Base-by-base conservation (phyloP, 345 rosid species). In the Camelina hispida region DNA sequence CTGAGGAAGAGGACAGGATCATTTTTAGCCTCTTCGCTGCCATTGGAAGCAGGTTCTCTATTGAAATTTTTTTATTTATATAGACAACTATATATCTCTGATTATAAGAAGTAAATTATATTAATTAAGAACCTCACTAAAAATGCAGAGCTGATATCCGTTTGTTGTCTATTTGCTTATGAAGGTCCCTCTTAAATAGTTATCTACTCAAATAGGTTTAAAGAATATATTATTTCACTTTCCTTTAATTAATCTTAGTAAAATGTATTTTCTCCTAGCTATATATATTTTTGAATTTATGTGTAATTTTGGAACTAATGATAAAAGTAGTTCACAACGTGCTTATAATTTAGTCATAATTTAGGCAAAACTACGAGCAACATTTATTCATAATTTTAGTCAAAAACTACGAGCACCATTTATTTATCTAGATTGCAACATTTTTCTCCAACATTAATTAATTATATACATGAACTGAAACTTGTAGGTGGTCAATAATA, bases 401-500 rank as follows among this genome's bases (percentile, higher is more conserved):
- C 75, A 28, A 80, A 69, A 74, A 15, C 44, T 4, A 72, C 9
- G 58, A 57, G 59, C 68, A 72, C 65, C 57, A 34, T 25, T 43
- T 53, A 57, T 67, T 72, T 70, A 23, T 43, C 47, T 43, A 52
- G 68, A 14, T 73, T 67, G 54, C 57, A 44, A 61, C 22, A 52
- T 22, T 37, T 72, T 59, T 44, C 52, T 65, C 75, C 56, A 22
- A 37, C 70, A 60, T n/a, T 67, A 78, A 44, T 34, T 61, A 25
- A 38, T 66, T 51, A 59, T 38, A 55, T 6, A 59, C 50, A 37
- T 23, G 50, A 8, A 68, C 40, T 23, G 43, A 74, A 61, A 77
- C 74, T 70, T 77, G 79, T 85, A 93, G 98, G 81, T 93, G 98
- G 98, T 91, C 96, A 86, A 90, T 90, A 74, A 93, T 93, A 73